phyloP scores from a whole-genome alignment of 2,329 filamentous ascomycete genomes.

The Xylaria polymorpha region DNA sequence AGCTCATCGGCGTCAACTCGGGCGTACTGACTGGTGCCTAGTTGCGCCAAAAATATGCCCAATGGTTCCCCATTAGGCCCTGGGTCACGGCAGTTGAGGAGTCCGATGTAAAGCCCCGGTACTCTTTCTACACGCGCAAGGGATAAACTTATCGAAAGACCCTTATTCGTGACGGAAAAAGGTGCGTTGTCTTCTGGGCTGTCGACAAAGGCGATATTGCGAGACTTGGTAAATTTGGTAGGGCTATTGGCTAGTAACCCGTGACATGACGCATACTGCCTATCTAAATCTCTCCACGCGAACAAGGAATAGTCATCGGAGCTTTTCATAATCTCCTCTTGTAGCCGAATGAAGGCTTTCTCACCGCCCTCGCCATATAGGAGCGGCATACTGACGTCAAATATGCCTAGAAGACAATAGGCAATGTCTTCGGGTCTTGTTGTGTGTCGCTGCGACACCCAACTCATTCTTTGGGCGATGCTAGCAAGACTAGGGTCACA shows the following conservation, averaged over 20 bases:
- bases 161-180: not conserved
- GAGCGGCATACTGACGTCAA: slow-evolving; percentile 24
- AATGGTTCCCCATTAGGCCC: too few species aligned
- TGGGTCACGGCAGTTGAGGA: not conserved
- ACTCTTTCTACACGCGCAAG: not conserved
- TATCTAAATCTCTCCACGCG: not conserved
- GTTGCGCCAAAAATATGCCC: too few species aligned
- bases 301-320: slow-evolving; percentile 11
- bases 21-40: not conserved
- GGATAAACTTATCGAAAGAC: not conserved
- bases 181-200: not conserved
- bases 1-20: not conserved
- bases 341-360: slow-evolving; percentile 23
- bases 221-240: not conserved
- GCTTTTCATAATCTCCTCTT: slow-evolving; percentile 28
- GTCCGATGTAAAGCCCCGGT: not conserved
- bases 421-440: slow-evolving; percentile 28
- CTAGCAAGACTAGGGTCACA: slow-evolving; percentile 16
- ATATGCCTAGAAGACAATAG: slow-evolving; percentile 25
- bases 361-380: slow-evolving; percentile 26
- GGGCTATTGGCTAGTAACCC: not conserved
- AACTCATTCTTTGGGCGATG: slow-evolving; percentile 22
- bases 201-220: not conserved
- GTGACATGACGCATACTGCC: not conserved
- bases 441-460: slow-evolving; percentile 15